Evolutionary conservation across 2,329 filamentous ascomycete species (phyloP).

Genomic region (Sphaceloma murrayae): DNA sequence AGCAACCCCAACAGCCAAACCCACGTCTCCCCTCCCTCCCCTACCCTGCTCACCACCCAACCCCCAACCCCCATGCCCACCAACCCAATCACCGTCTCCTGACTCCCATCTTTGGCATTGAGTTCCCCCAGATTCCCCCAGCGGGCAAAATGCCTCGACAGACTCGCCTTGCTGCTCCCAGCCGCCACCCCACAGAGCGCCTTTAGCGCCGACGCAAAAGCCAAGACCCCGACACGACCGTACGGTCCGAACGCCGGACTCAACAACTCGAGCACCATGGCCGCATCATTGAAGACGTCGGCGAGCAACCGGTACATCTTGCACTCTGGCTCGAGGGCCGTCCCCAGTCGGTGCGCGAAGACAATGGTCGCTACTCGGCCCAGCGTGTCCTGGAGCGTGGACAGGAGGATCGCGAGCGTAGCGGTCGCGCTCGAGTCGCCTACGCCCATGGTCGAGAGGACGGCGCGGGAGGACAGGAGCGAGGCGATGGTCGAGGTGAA

Average conservation of each 20-base stretch:
- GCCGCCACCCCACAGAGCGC: constrained; percentile 82
- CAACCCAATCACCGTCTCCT: constrained; percentile 87
- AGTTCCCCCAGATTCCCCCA: constrained; percentile 83
- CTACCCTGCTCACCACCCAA: constrained; percentile 66
- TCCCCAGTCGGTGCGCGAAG: constrained; percentile 74
- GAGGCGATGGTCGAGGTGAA: constrained; percentile 75
- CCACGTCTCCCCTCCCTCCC: constrained; percentile 64
- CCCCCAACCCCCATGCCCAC: constrained; percentile 80
- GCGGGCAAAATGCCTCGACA: constrained; percentile 85
- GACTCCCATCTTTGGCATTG: constrained; percentile 89
- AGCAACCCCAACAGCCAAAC: constrained; percentile 61
- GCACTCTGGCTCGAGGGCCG: constrained; percentile 78
- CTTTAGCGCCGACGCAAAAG: constrained; percentile 51
- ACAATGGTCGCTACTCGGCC: constrained; percentile 75
- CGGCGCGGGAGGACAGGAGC: constrained; percentile 69
- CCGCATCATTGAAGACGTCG: constrained; percentile 79
- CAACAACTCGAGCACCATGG: constrained; percentile 76
- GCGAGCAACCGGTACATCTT: constrained; percentile 82
- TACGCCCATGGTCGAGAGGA: constrained; percentile 68
- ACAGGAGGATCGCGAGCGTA: constrained; percentile 71
- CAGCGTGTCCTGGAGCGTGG: constrained; percentile 71
- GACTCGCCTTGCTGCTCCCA: constrained; percentile 77
- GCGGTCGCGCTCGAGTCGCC: constrained; percentile 70
- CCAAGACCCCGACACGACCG: constrained; percentile 48
- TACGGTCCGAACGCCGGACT: constrained; percentile 61